Conservation (phyloP, 345 rosid species). For the Dimocarpus longan region DNA sequence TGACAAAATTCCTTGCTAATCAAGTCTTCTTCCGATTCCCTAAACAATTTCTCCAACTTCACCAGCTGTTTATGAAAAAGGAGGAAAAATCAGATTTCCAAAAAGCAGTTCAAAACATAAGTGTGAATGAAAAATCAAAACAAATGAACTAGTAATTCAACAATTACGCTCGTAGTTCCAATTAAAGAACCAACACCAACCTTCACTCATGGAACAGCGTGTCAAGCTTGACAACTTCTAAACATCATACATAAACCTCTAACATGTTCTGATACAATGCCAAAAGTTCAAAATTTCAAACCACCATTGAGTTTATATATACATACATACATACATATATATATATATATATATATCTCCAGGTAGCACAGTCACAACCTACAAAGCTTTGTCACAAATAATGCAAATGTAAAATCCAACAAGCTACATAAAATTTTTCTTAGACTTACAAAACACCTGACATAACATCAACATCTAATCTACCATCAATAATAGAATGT, state of each 20-base stretch:
- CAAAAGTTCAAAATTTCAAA: no score
- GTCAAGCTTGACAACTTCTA: background rate
- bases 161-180: background rate
- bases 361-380: background rate
- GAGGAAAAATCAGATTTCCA: background rate
- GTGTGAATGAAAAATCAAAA: background rate
- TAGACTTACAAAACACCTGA: background rate
- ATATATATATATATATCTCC: no score
- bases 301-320: no score
- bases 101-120: background rate
- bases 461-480: background rate
- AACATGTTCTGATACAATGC: background rate
- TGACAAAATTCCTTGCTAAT: constrained; percentile 49
- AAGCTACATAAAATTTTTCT: background rate
- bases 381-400: background rate
- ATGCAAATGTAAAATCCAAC: background rate
- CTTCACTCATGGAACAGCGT: background rate
- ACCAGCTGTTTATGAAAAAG: constrained; percentile 36
- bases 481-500: background rate
- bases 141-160: background rate
- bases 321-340: no score
- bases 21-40: constrained; percentile 34
- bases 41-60: constrained; percentile 57
- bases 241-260: background rate
- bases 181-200: background rate